phyloP scores from a whole-genome alignment of 768 basidiomycete species.

The Leccinellum rugosiceps region DNA sequence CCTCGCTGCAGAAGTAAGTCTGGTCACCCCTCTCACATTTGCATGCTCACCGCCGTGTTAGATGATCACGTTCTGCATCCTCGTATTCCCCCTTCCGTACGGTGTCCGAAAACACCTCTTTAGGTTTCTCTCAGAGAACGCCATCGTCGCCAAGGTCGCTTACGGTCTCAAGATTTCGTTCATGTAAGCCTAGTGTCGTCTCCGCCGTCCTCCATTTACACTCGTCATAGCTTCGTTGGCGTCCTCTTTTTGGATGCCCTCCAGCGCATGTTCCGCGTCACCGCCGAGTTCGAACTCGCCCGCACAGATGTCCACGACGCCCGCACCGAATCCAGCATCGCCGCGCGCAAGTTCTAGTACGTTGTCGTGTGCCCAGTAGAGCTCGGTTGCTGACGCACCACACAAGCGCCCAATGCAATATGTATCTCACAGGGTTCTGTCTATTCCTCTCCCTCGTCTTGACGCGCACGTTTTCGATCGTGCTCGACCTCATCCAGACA shows the following conservation, averaged over 20 bases:
- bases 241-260: slow-evolving; percentile 89
- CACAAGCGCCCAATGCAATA: slow-evolving; percentile 78
- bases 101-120: slow-evolving; percentile 67
- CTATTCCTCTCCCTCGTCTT: slow-evolving; percentile 95
- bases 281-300: slow-evolving; percentile 66
- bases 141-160: slow-evolving; percentile 76
- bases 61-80: slow-evolving; percentile 82
- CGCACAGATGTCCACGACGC: slow-evolving; percentile 60
- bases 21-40: background rate
- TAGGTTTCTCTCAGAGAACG: slow-evolving; percentile 64
- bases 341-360: slow-evolving; percentile 93
- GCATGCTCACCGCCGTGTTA: slow-evolving; percentile 20
- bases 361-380: slow-evolving; percentile 18
- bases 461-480: slow-evolving; percentile 88
- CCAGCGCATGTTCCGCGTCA: slow-evolving; percentile 86
- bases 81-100: slow-evolving; percentile 86
- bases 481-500: slow-evolving; percentile 84
- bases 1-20: slow-evolving; percentile 63
- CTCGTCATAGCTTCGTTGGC: slow-evolving; percentile 62
- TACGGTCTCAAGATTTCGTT: slow-evolving; percentile 94
- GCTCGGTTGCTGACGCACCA: background rate
- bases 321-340: slow-evolving; percentile 81
- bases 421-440: slow-evolving; percentile 90
- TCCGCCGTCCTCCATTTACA: slow-evolving; percentile 2
- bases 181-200: slow-evolving; percentile 54